phyloP scores from a whole-genome alignment of 257 asterid species.

The Ophiorrhiza pumila region DNA sequence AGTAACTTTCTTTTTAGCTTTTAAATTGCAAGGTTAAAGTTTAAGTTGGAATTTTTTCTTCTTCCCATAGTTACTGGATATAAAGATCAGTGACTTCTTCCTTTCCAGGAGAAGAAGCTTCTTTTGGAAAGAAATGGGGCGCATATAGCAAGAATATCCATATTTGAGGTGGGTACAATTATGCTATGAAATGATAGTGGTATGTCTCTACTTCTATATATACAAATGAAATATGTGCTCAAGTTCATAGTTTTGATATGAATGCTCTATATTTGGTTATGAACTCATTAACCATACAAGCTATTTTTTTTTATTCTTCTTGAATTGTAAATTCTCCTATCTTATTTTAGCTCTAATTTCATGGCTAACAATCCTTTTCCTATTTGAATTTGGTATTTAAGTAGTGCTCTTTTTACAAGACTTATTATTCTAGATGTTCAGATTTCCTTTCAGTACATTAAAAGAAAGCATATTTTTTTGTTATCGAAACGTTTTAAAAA shows the following conservation, averaged over 20 bases:
- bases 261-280: background rate
- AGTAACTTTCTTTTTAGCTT: background rate
- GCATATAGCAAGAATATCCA: conserved; percentile 78
- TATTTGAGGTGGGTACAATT: conserved; percentile 71
- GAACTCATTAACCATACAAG: background rate
- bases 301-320: background rate
- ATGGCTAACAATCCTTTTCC: background rate
- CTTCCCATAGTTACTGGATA: background rate
- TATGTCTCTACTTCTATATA: background rate
- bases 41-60: background rate
- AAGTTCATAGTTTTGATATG: background rate
- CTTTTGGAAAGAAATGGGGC: conserved; percentile 88
- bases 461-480: background rate
- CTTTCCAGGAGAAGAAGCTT: conserved; percentile 83
- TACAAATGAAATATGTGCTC: background rate
- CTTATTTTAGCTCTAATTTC: background rate
- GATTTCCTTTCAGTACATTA: background rate
- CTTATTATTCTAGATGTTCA: background rate
- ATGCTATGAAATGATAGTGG: background rate
- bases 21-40: background rate
- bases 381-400: background rate
- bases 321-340: background rate
- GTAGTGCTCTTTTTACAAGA: background rate
- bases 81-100: background rate
- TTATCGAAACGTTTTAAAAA: background rate